Evolutionary conservation across 306 rosid species (phyloP).

Genomic region (Dryas drummondii): DNA sequence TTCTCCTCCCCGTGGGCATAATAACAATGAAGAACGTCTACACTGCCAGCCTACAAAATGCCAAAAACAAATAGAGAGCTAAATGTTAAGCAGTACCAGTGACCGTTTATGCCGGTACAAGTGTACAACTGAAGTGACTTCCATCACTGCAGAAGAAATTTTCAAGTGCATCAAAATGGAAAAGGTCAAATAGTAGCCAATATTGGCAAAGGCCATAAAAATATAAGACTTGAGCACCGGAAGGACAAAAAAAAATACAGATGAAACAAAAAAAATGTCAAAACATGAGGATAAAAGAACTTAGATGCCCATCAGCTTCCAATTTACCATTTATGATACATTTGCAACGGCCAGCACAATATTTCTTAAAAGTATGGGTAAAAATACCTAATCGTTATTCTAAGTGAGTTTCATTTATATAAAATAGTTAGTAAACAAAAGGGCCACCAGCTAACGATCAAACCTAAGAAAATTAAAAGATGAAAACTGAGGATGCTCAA

Average conservation of each 20-base stretch:
- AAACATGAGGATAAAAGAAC: background rate
- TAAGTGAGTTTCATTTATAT: background rate
- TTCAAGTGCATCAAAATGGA: conserved; percentile 3
- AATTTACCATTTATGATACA: background rate
- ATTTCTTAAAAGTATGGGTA: background rate
- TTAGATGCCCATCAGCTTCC: background rate
- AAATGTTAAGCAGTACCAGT: conserved; percentile 19
- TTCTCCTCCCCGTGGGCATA: conserved; percentile 84
- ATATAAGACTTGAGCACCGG: background rate
- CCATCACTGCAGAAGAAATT: conserved; percentile 3
- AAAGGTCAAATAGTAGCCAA: conserved; percentile 1
- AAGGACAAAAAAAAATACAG: background rate
- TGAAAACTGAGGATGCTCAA: background rate
- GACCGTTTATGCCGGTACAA: background rate
- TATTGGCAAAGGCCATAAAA: background rate
- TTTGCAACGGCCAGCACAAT: background rate
- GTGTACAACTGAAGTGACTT: background rate
- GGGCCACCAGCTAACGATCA: background rate
- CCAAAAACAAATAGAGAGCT: conserved; percentile 11
- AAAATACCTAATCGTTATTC: background rate
- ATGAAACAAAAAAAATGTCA: background rate
- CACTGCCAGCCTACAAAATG: conserved; percentile 56
- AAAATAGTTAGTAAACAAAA: background rate
- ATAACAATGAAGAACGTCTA: conserved; percentile 70
- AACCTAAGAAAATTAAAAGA: background rate